Evolutionary conservation across 2,329 filamentous ascomycete species (phyloP).

Genomic region (Colletotrichum plurivorum): DNA sequence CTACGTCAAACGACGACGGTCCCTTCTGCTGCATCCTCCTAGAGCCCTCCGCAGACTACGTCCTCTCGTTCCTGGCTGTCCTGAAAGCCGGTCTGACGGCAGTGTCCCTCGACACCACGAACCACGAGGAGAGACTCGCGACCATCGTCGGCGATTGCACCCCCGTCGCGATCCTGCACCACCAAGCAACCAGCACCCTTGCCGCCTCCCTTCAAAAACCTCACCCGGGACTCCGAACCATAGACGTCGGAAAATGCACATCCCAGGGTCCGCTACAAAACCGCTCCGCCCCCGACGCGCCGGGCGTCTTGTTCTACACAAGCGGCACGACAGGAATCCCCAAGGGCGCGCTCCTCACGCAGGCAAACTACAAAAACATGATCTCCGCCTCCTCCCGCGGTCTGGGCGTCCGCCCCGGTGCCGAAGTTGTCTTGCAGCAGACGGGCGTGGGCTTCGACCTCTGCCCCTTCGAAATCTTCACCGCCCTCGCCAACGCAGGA

Average conservation of each 20-base stretch:
- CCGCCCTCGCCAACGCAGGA: slow-evolving; percentile 53
- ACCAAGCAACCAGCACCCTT: not conserved
- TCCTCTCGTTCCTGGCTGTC: slow-evolving; percentile 57
- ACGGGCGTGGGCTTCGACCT: slow-evolving; percentile 58
- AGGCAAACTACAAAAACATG: slow-evolving; percentile 48
- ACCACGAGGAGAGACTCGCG: slow-evolving; percentile 11
- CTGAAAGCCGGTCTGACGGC: slow-evolving; percentile 54
- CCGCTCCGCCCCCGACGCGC: not conserved
- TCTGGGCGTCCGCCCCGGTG: slow-evolving; percentile 28
- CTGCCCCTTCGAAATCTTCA: slow-evolving; percentile 54
- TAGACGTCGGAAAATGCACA: not conserved
- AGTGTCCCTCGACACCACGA: slow-evolving; percentile 50
- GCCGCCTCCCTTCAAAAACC: not conserved
- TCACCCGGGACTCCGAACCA: fast-evolving
- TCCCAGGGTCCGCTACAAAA: too few species aligned
- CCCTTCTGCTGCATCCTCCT: slow-evolving; percentile 17
- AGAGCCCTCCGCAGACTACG: slow-evolving; percentile 47
- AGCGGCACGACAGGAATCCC: slow-evolving; percentile 52
- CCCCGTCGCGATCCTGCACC: not conserved
- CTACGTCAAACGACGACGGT: slow-evolving; percentile 56
- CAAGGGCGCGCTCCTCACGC: slow-evolving; percentile 56
- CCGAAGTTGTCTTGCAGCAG: slow-evolving; percentile 54
- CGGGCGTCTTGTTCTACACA: slow-evolving; percentile 51
- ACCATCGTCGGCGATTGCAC: not conserved
- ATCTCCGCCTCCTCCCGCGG: slow-evolving; percentile 38